phyloP scores from a whole-genome alignment of 1,139 yeast genomes.

The Pichia sp. region DNA sequence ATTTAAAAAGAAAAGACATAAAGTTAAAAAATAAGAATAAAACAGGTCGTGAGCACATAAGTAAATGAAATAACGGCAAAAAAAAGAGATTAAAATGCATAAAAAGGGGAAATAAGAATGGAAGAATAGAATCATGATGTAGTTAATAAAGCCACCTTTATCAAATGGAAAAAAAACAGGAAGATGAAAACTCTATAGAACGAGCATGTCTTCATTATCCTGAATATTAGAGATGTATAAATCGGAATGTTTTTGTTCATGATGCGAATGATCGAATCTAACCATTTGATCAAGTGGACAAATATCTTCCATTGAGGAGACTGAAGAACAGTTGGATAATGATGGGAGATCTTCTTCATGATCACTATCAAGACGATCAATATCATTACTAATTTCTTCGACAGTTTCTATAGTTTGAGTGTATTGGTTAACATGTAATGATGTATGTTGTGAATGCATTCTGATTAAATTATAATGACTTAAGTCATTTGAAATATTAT shows the following conservation, averaged over 20 bases:
- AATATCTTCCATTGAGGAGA: slow-evolving; percentile 18
- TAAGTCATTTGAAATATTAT: slow-evolving; percentile 5
- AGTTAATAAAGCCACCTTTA: slow-evolving; percentile 10
- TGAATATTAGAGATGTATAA: background rate
- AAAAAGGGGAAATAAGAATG: background rate
- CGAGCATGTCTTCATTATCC: background rate
- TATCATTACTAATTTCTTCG: no score
- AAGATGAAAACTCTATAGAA: no score
- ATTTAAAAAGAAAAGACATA: no score
- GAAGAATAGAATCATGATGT: background rate
- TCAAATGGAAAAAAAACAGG: background rate
- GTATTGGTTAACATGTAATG: slow-evolving; percentile 2
- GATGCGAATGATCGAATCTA: background rate
- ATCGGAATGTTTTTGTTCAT: background rate
- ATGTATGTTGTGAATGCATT: slow-evolving; percentile 5
- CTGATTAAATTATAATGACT: slow-evolving; percentile 4
- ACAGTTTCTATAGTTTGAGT: slow-evolving; percentile 8
- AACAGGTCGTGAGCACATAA: no score
- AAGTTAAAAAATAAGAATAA: no score
- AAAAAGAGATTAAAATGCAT: background rate
- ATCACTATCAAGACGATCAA: background rate
- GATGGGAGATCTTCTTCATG: slow-evolving; percentile 19
- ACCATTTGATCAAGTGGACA: background rate
- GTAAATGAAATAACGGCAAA: background rate
- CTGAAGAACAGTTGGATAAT: slow-evolving; percentile 22